These are phyloP conservation scores for Wallacemonas sp. DNA, from an alignment of 208 protist species.

Conservation along the genomic window DNA sequence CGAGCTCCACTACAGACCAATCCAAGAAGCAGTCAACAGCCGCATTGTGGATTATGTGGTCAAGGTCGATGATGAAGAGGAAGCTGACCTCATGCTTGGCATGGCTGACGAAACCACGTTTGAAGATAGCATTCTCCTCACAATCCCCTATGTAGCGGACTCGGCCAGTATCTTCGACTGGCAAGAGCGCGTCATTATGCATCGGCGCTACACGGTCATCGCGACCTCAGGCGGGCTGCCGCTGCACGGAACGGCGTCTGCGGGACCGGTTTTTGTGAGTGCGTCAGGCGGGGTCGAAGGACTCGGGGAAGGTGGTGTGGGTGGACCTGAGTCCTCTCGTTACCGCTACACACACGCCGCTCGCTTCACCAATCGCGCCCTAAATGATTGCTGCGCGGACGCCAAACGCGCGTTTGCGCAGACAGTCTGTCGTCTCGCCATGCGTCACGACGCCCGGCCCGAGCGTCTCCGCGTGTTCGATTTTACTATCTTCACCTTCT, in stretches of 20 bases:
- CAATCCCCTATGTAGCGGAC: constrained; percentile 81
- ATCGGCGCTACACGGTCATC: constrained; percentile 60
- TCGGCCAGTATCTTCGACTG: constrained; percentile 56
- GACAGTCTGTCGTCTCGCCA: constrained; percentile 59
- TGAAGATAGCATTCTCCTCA: constrained; percentile 76
- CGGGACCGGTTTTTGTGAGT: background rate
- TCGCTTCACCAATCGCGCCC: constrained; percentile 39
- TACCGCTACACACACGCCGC: constrained; percentile 18
- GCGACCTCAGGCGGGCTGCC: background rate
- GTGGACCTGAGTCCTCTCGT: background rate
- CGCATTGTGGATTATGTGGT: constrained; percentile 65
- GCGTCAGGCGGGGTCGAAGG: background rate
- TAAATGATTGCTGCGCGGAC: constrained; percentile 83
- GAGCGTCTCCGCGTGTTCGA: constrained; percentile 56
- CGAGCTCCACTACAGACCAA: constrained; percentile 10
- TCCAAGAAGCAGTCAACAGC: constrained; percentile 13
- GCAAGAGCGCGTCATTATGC: constrained; percentile 70
- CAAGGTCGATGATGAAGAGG: constrained; percentile 88
- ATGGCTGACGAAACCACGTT: constrained; percentile 59
- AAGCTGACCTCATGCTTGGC: constrained; percentile 86
- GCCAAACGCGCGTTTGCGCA: constrained; percentile 81
- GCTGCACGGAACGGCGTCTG: constrained; percentile 3
- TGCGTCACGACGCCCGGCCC: constrained; percentile 33
- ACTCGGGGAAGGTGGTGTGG: background rate
- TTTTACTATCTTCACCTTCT: constrained; percentile 61